Evolutionary conservation across 2,329 filamentous ascomycete species (phyloP).

Genomic region (Chalaropsis ovoidea): DNA sequence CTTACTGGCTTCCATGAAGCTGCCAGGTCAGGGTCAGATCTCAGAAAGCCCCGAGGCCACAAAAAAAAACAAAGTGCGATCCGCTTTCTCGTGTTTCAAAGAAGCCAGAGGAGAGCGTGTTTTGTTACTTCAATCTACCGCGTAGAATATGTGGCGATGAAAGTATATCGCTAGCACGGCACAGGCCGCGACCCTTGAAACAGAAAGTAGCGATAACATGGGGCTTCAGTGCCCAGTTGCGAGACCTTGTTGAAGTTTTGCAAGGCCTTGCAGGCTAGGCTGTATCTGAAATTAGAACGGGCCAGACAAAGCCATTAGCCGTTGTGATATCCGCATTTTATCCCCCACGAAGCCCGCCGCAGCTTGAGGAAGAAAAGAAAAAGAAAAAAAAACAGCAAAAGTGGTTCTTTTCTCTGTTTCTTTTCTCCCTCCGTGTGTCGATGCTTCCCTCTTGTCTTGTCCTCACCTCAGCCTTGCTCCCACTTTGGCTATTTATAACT

Average conservation of each 20-base stretch:
- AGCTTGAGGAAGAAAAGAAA: not conserved
- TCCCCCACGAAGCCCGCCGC: not conserved
- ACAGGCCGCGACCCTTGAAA: conserved; percentile 14
- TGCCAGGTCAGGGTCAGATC: not conserved
- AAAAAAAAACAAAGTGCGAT: conserved; percentile 1
- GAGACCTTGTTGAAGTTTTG: not conserved
- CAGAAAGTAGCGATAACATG: not conserved
- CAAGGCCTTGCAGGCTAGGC: conserved; percentile 1
- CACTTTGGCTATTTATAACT: not conserved
- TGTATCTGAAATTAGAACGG: conserved; percentile 3
- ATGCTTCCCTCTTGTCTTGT: not conserved
- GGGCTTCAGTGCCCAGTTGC: not conserved
- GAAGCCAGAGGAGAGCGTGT: not conserved
- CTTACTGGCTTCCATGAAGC: not conserved
- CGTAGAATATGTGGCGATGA: not conserved
- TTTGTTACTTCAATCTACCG: not conserved
- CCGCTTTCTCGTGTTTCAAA: conserved; percentile 2
- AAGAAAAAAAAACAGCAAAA: no score
- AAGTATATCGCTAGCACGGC: conserved; percentile 12
- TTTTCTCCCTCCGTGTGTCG: not conserved
- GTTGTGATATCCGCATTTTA: not conserved
- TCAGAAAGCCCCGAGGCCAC: not conserved
- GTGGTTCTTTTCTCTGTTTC: not conserved
- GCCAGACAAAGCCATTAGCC: not conserved
- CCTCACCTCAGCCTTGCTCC: no score